Evolutionary conservation across 495 filamentous ascomycete species (phyloP).

Genomic region (Cercophora newfieldiana): DNA sequence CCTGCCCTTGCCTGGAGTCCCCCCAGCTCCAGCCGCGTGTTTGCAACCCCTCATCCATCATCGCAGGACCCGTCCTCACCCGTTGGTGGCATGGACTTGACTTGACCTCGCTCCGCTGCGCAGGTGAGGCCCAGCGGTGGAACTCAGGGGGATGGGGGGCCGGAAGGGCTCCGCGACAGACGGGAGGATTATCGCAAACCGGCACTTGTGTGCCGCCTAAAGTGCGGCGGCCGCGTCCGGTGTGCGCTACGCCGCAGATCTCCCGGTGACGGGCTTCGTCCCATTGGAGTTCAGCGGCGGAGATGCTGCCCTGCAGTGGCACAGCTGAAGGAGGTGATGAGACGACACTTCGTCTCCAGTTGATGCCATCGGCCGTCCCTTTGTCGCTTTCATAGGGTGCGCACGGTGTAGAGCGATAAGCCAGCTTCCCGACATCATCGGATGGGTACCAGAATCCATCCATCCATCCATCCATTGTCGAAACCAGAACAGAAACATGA

Average conservation of each 20-base stretch:
- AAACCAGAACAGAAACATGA: not conserved
- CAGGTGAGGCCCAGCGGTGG: not conserved
- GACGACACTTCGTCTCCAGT: slow-evolving; percentile 7
- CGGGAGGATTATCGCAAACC: not conserved
- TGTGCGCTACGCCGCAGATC: not conserved
- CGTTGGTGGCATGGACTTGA: not conserved
- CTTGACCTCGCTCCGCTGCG: not conserved
- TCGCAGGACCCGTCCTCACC: not conserved
- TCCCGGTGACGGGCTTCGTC: not conserved
- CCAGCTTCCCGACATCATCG: not conserved
- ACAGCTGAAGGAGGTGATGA: not conserved
- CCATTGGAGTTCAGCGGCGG: not conserved
- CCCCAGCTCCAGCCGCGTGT: not conserved
- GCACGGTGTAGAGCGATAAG: not conserved
- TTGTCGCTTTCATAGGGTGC: not conserved
- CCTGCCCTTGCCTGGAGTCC: not conserved
- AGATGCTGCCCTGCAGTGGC: not conserved
- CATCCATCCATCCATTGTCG: not conserved
- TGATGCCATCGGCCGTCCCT: not conserved
- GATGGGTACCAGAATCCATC: not conserved
- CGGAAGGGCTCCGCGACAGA: not conserved
- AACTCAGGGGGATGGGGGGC: not conserved
- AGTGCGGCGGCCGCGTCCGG: not conserved
- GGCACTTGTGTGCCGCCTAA: not conserved
- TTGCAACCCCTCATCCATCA: no score